Percentiles rank a stretch among this genome's conserved stretches.
These are phyloP conservation scores for Myxozyma melibiosi DNA, from an alignment of 805 yeast species.

Conservation along the genomic window DNA sequence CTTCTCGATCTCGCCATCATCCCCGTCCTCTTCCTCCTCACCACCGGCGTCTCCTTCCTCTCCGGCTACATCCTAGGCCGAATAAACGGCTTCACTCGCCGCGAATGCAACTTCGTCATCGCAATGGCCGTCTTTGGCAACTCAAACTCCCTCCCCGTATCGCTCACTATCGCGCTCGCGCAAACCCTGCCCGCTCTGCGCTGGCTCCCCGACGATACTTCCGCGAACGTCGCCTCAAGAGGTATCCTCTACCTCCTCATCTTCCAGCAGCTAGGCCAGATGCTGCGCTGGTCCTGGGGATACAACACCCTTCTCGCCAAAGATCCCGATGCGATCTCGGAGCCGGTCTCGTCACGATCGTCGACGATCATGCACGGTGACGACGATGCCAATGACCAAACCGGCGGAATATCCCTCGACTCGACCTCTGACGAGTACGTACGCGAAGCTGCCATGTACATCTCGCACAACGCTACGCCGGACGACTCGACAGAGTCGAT, in stretches of 20 bases:
- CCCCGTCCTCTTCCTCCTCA: slow-evolving; percentile 79
- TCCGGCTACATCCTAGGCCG: slow-evolving; percentile 62
- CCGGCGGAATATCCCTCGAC: too few relatives aligned
- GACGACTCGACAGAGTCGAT: slow-evolving; percentile 18
- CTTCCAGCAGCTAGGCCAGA: slow-evolving; percentile 69
- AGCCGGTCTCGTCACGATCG: not conserved
- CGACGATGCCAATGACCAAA: not conserved
- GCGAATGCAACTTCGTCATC: slow-evolving; percentile 87
- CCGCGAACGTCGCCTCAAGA: slow-evolving; percentile 62
- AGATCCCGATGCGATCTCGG: not conserved
- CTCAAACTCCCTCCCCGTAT: slow-evolving; percentile 92
- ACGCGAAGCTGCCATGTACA: slow-evolving; percentile 13
- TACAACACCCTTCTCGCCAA: slow-evolving; percentile 56
- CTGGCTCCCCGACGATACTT: slow-evolving; percentile 59
- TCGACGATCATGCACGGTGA: not conserved
- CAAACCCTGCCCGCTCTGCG: slow-evolving; percentile 58
- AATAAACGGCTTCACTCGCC: slow-evolving; percentile 60
- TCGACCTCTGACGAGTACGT: not conserved
- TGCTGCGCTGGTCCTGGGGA: slow-evolving; percentile 75
- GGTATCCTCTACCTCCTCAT: slow-evolving; percentile 62
- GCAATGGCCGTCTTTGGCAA: slow-evolving; percentile 98
- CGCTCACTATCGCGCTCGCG: slow-evolving; percentile 72
- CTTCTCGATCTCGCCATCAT: slow-evolving; percentile 78
- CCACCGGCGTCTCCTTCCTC: slow-evolving; percentile 72
- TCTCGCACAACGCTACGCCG: slow-evolving; percentile 13